These are phyloP conservation scores for Acanthamoeba sp. DNA, from an alignment of 208 protist genomes.

Conservation along the genomic window DNA sequence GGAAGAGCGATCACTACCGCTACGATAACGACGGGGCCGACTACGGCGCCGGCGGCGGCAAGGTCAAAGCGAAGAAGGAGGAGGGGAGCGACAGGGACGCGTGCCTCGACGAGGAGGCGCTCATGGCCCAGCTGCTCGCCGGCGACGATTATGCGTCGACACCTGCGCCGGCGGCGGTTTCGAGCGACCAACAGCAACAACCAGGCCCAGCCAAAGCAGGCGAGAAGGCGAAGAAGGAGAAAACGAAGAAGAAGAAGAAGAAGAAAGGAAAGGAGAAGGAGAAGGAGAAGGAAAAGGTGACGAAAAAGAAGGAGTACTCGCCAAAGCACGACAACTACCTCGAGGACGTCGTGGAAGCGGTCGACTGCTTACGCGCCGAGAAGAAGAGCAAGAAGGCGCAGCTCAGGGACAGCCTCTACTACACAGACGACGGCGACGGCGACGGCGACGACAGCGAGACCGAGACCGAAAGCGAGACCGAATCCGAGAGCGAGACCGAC, in stretches of 20 bases:
- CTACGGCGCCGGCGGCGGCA: not conserved
- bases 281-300: not conserved
- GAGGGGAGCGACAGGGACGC: not conserved
- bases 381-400: constrained; percentile 64
- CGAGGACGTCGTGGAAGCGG: constrained; percentile 44
- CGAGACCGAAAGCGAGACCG: not conserved
- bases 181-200: not conserved
- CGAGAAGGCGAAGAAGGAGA: not conserved
- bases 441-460: not conserved
- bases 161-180: not conserved
- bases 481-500: not conserved
- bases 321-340: not conserved
- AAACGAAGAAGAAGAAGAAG: not conserved
- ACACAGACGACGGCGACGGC: constrained; percentile 19
- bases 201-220: not conserved
- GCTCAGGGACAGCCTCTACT: constrained; percentile 47
- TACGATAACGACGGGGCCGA: not conserved
- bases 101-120: not conserved
- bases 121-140: not conserved
- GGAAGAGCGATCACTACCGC: not conserved
- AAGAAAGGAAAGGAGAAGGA: not conserved
- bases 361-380: constrained; percentile 25
- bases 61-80: not conserved
- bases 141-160: not conserved
- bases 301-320: not conserved